These are phyloP conservation scores for Ophiocordyceps robertsii DNA, from an alignment of 2,329 filamentous ascomycete genomes.

Conservation along the genomic window DNA sequence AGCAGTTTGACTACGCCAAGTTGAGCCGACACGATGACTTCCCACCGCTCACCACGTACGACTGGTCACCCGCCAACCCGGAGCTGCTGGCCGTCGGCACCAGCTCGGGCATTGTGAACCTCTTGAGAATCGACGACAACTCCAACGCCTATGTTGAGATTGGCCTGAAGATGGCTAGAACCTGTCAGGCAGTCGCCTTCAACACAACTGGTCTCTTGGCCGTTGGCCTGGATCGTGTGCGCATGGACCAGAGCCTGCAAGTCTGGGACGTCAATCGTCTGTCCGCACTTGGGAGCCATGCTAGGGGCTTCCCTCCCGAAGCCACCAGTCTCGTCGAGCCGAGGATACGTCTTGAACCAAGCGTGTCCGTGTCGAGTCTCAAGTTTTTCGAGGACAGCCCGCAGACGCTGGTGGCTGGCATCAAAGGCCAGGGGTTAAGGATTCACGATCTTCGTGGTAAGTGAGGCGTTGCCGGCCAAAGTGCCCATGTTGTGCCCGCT, in stretches of 20 bases:
- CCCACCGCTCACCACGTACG: constrained; percentile 49
- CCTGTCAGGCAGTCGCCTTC: constrained; percentile 72
- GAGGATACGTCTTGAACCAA: constrained; percentile 45
- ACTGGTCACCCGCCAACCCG: constrained; percentile 49
- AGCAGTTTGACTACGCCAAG: constrained; percentile 43
- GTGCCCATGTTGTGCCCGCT: not conserved
- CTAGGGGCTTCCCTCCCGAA: constrained; percentile 35
- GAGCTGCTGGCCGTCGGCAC: constrained; percentile 65
- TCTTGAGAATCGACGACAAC: constrained; percentile 59
- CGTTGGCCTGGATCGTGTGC: constrained; percentile 66
- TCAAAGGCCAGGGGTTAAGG: constrained; percentile 60
- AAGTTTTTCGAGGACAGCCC: constrained; percentile 71
- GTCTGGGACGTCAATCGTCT: constrained; percentile 66
- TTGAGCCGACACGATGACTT: constrained; percentile 48
- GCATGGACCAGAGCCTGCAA: constrained; percentile 71
- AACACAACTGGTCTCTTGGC: constrained; percentile 59
- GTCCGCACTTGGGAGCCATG: constrained; percentile 31
- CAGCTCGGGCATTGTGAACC: constrained; percentile 58
- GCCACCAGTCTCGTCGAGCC: constrained; percentile 40
- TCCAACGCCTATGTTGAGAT: constrained; percentile 53
- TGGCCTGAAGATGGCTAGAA: constrained; percentile 59
- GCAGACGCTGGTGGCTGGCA: constrained; percentile 60
- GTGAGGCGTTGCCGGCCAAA: constrained; percentile 1
- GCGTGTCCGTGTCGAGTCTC: constrained; percentile 68
- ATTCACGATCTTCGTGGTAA: constrained; percentile 69